These are phyloP conservation scores for Fusarium sp. DNA, from an alignment of 2,329 filamentous ascomycete species.

Conservation along the genomic window DNA sequence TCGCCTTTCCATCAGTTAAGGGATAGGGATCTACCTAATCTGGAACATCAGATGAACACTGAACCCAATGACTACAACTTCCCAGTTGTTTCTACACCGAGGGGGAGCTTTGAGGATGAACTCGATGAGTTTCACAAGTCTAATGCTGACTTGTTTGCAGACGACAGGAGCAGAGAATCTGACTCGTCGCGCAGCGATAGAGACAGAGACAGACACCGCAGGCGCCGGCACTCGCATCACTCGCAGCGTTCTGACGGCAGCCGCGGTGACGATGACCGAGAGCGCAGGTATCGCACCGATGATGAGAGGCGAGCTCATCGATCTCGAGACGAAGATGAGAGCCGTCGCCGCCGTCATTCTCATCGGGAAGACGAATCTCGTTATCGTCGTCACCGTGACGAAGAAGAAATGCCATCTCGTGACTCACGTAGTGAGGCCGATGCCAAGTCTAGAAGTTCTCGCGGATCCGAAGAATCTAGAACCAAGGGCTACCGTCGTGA, in stretches of 20 bases:
- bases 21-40: slow-evolving; percentile 46
- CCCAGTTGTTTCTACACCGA: slow-evolving; percentile 51
- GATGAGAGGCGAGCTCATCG: slow-evolving; percentile 44
- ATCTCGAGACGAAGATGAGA: slow-evolving; percentile 45
- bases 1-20: slow-evolving; percentile 39
- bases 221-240: slow-evolving; percentile 57
- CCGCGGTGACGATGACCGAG: slow-evolving; percentile 50
- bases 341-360: slow-evolving; percentile 39
- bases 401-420: slow-evolving; percentile 35
- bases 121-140: slow-evolving; percentile 58
- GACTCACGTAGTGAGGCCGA: slow-evolving; percentile 34
- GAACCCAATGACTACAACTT: slow-evolving; percentile 48
- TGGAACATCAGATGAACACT: slow-evolving; percentile 46
- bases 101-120: slow-evolving; percentile 53
- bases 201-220: slow-evolving; percentile 57
- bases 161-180: slow-evolving; percentile 59
- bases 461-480: slow-evolving; percentile 33
- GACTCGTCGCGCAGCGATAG: slow-evolving; percentile 53
- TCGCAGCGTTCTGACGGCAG: slow-evolving; percentile 50
- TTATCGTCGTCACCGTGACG: slow-evolving; percentile 34
- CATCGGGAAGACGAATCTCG: slow-evolving; percentile 41
- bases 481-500: slow-evolving; percentile 35
- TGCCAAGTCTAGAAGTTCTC: slow-evolving; percentile 26
- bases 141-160: slow-evolving; percentile 69
- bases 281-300: slow-evolving; percentile 42